These are phyloP conservation scores for Polygonum maritimum DNA, from an alignment of 148 eudicot genomes.

Conservation along the genomic window DNA sequence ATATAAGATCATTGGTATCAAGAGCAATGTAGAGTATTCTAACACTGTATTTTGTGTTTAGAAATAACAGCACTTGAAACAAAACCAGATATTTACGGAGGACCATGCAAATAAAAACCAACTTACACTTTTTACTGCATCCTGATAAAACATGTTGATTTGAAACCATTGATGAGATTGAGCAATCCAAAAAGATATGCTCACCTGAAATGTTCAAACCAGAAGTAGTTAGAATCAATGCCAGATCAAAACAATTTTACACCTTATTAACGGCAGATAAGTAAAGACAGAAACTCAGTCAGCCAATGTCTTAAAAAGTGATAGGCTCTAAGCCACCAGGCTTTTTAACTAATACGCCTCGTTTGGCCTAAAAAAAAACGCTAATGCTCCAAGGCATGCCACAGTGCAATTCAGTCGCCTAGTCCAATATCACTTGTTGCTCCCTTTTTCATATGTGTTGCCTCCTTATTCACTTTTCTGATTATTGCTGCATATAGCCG, in stretches of 20 bases:
- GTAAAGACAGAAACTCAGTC: background rate
- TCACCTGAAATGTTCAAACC: conserved; percentile 47
- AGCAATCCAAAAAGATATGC: conserved; percentile 74
- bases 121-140: conserved; percentile 69
- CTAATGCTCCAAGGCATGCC: too few species aligned
- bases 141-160: conserved; percentile 66
- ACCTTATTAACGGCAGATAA: background rate
- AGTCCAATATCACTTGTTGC: too few species aligned
- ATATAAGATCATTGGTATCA: background rate
- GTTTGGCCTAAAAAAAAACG: too few species aligned
- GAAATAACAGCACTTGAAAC: background rate
- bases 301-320: background rate
- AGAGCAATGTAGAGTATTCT: background rate
- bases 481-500: too few species aligned
- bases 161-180: conserved; percentile 48
- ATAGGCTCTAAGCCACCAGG: background rate
- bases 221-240: background rate
- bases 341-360: background rate
- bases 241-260: background rate
- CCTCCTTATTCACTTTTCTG: too few species aligned
- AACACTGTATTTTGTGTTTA: background rate
- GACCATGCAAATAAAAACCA: conserved; percentile 11
- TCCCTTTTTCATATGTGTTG: too few species aligned
- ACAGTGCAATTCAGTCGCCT: too few species aligned
- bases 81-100: background rate